Evolutionary conservation across 768 basidiomycete genomes (phyloP).

Genomic region (Kwoniella dendrophila): DNA sequence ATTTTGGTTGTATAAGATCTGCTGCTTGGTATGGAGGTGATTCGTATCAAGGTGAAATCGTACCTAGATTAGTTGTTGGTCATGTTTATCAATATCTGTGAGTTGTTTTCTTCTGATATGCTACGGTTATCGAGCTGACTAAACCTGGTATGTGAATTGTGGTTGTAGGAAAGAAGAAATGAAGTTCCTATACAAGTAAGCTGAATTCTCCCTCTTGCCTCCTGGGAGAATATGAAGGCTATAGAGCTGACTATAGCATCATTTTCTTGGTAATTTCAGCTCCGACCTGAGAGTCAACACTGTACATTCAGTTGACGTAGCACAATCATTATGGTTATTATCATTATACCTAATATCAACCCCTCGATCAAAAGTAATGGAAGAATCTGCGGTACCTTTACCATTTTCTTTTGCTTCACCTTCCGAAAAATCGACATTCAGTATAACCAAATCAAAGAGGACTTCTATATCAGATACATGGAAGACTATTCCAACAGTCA

Average conservation of each 20-base stretch:
- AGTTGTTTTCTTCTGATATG: constrained; percentile 2
- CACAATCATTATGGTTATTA: constrained; percentile 40
- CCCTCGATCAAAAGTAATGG: constrained; percentile 19
- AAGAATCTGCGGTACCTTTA: constrained; percentile 27
- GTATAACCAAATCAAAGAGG: constrained; percentile 28
- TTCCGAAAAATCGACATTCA: constrained; percentile 24
- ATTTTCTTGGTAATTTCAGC: too few relatives aligned
- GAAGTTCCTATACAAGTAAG: constrained; percentile 54
- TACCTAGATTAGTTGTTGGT: constrained; percentile 48
- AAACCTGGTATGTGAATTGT: neutral
- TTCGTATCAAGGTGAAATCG: constrained; percentile 43
- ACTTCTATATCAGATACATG: constrained; percentile 35
- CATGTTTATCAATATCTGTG: constrained; percentile 49
- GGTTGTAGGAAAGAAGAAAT: constrained; percentile 50
- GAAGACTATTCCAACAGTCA: constrained; percentile 36
- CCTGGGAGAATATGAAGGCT: too few relatives aligned
- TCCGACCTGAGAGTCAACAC: constrained; percentile 53
- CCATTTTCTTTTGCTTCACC: constrained; percentile 25
- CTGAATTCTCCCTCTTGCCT: constrained; percentile 1
- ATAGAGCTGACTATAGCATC: too few relatives aligned
- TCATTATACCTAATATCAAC: constrained; percentile 32
- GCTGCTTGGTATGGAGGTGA: constrained; percentile 51
- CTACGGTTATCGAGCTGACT: neutral
- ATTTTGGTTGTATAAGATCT: constrained; percentile 43
- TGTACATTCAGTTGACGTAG: constrained; percentile 44